Evolutionary conservation across 306 rosid species (phyloP).

Genomic region (Malus fusca): DNA sequence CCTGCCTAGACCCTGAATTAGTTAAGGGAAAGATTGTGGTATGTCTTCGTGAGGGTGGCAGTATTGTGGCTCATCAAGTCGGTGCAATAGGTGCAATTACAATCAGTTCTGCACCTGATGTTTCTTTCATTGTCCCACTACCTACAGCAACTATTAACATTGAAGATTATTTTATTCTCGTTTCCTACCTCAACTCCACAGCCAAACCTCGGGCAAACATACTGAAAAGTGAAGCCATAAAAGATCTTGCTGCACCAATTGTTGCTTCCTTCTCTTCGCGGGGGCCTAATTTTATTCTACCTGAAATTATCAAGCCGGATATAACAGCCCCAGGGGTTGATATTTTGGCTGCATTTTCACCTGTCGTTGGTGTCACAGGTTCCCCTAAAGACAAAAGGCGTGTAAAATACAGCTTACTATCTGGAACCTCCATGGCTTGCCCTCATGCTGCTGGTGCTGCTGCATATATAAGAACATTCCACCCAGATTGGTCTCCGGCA

Average conservation of each 20-base stretch:
- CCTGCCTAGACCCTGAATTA: background rate
- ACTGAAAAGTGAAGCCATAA: constrained; percentile 11
- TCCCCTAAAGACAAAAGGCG: constrained; percentile 1
- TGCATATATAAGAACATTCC: constrained; percentile 24
- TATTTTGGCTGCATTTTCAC: constrained; percentile 28
- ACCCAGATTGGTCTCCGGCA: constrained; percentile 29
- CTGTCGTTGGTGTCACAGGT: background rate
- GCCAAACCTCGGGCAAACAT: constrained; percentile 17
- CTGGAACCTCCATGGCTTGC: constrained; percentile 37
- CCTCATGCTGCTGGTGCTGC: constrained; percentile 26
- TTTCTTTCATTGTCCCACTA: background rate
- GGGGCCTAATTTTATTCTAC: constrained; percentile 14
- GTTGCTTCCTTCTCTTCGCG: constrained; percentile 31
- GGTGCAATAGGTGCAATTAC: background rate
- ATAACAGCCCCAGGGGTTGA: constrained; percentile 31
- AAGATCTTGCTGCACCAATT: constrained; percentile 19
- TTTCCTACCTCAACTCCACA: background rate
- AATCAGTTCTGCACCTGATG: background rate
- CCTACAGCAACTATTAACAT: background rate
- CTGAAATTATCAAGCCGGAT: constrained; percentile 26
- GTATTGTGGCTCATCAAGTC: background rate
- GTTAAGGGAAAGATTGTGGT: background rate
- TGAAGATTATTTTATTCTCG: background rate
- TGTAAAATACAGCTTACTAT: constrained; percentile 18
- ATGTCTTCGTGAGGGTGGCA: background rate